phyloP scores from a whole-genome alignment of 1,284 basidiomycete species.

The Apiotrichum laibachii region DNA sequence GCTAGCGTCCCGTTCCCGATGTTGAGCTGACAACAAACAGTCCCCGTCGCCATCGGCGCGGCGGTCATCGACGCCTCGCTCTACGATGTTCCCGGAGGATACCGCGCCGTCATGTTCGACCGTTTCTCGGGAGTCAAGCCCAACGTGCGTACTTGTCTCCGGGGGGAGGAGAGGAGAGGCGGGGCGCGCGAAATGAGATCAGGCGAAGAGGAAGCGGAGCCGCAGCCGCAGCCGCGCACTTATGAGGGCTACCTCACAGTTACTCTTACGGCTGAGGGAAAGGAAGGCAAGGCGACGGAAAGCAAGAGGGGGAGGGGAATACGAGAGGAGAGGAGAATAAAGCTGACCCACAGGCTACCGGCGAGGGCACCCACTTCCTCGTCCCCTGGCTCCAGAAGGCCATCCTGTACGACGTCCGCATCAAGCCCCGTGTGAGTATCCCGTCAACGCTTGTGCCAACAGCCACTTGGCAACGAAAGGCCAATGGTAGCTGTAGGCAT shows the following conservation, averaged over 20 bases:
- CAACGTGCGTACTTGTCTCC: slow-evolving; percentile 55
- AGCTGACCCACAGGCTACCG: slow-evolving; percentile 61
- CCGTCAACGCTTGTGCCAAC: no score
- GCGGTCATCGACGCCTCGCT: slow-evolving; percentile 70
- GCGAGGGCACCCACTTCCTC: slow-evolving; percentile 96
- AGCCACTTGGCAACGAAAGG: no score
- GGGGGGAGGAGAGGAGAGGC: background rate
- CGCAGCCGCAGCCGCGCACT: no score
- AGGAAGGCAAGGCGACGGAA: no score
- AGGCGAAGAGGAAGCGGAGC: background rate
- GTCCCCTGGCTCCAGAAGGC: slow-evolving; percentile 93
- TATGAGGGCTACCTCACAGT: no score
- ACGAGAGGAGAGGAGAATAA: background rate
- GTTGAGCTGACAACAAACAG: background rate
- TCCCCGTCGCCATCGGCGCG: slow-evolving; percentile 60
- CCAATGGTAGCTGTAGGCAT: no score
- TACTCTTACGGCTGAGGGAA: no score
- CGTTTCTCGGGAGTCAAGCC: slow-evolving; percentile 89
- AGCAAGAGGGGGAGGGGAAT: background rate
- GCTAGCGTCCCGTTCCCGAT: no score
- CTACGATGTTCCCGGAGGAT: slow-evolving; percentile 87
- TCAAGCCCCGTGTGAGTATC: slow-evolving; percentile 66
- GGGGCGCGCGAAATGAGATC: background rate
- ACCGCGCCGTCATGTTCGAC: slow-evolving; percentile 97
- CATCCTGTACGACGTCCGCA: slow-evolving; percentile 95